Evolutionary conservation across 352 stramenopile species (phyloP), one percentile per base, ranked within the genome.

Genomic region (Albugo laibachii): DNA sequence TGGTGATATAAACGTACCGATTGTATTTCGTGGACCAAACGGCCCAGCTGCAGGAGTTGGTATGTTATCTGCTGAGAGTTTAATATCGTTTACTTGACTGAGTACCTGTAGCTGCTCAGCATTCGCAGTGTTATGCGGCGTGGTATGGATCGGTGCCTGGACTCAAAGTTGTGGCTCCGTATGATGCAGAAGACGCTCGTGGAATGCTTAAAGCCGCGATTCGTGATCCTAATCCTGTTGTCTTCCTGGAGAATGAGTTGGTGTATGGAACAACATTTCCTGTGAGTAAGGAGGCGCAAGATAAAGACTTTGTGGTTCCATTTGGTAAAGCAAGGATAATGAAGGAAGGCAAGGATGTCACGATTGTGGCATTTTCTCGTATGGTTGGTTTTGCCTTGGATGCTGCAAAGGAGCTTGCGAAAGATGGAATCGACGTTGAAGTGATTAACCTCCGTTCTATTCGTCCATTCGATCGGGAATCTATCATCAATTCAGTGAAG

Each of bases 301-400:
- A 67, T 40, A 94, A 95, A 54, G 96, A 99, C 69, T 99, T 97
- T 58, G 62, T 97, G 15, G 78, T 99, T 19, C 85, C 93, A 18
- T 96, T 99, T 55, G 95, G 95, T 52, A 98, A 99, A 80, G 95
- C 94, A 56, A 99, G 99, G 75, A 94, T 98, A 61, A 96, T 98
- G 79, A 86, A 87, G 73, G 52, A 57, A 3, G 96, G 96, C 57
- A 91, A 79, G 42, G 95, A 99, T 72, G 87, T 99, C 45, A 98
- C 96, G 13, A 93, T 99, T 42, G 88, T 99, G 36, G 81, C 95
- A 19, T 99, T 98, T 63, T 97, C 86, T 41, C 94, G 95, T 61
- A 92, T 92, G 70, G 95, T 99, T 38, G 94, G 92, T 13, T 65
- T 93, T 47, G 83, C 85, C n/a, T 72, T 99, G 40, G 92, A 99